These are phyloP conservation scores for Trichoderma pleuroti DNA, from an alignment of 2,329 filamentous ascomycete species.

Conservation along the genomic window DNA sequence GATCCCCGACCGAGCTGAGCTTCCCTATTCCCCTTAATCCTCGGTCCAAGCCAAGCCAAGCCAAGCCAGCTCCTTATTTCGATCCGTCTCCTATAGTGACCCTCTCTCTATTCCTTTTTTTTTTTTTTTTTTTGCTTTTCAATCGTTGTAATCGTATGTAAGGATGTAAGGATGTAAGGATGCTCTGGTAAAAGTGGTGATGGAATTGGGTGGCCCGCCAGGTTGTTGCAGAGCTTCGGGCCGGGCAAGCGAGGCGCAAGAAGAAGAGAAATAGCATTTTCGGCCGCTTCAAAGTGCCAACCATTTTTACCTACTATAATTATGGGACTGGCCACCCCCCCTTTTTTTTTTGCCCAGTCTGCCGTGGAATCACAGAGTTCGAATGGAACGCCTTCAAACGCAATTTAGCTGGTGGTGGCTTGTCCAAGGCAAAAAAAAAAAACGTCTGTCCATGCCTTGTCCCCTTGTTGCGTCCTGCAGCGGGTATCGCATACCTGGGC, in stretches of 20 bases:
- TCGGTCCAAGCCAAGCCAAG: too few species aligned
- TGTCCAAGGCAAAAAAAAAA: background rate
- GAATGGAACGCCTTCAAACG: background rate
- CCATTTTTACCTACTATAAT: background rate
- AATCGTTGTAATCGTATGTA: background rate
- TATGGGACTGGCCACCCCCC: background rate
- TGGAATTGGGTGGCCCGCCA: background rate
- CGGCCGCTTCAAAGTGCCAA: background rate
- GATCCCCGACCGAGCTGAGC: background rate
- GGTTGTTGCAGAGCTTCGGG: background rate
- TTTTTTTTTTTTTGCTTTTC: background rate
- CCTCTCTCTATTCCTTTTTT: background rate
- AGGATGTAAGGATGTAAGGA: background rate
- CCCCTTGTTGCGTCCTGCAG: too few species aligned
- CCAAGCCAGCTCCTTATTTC: background rate
- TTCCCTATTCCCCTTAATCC: background rate
- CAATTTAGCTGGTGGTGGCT: constrained; percentile 8
- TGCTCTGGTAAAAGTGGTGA: background rate
- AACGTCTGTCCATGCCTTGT: background rate
- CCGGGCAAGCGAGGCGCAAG: background rate
- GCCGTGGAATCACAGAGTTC: background rate
- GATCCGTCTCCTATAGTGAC: background rate
- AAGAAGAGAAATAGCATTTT: background rate
- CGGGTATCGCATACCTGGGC: background rate
- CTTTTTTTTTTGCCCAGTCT: background rate